Percentiles rank a stretch among this genome's conserved stretches.
Evolutionary conservation across 1,139 yeast species (phyloP).

Genomic region (Candida anutae): DNA sequence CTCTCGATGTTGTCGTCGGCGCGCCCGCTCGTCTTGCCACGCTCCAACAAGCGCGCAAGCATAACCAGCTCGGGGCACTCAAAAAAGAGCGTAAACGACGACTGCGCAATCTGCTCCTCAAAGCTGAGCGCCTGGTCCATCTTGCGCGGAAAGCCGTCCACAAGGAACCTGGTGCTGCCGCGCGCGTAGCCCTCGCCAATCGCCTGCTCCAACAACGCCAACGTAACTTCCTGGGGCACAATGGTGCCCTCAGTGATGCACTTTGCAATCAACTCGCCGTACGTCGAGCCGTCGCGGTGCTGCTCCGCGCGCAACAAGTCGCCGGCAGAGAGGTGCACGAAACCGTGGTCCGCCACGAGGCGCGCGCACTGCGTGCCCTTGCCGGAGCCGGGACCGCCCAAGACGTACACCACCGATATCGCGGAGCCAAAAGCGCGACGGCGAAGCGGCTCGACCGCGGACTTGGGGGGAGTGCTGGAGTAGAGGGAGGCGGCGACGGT

Average conservation of each 20-base stretch:
- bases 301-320: slow-evolving; percentile 92
- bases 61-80: slow-evolving; percentile 90
- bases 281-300: slow-evolving; percentile 69
- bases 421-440: slow-evolving; percentile 49
- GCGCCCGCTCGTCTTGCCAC: slow-evolving; percentile 94
- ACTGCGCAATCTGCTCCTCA: slow-evolving; percentile 70
- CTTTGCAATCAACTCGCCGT: slow-evolving; percentile 76
- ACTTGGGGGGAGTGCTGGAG: slow-evolving; percentile 38
- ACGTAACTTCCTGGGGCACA: slow-evolving; percentile 93
- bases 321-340: slow-evolving; percentile 90
- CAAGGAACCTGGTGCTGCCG: slow-evolving; percentile 58
- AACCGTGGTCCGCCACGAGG: slow-evolving; percentile 71
- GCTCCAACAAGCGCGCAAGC: slow-evolving; percentile 75
- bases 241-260: slow-evolving; percentile 83
- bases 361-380: slow-evolving; percentile 94
- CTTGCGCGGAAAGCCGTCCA: slow-evolving; percentile 96
- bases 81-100: slow-evolving; percentile 78
- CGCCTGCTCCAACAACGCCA: slow-evolving; percentile 75
- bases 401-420: slow-evolving; percentile 76
- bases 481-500: slow-evolving; percentile 37
- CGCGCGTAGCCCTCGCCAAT: slow-evolving; percentile 45
- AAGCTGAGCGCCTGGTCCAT: slow-evolving; percentile 96
- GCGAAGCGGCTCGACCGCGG: slow-evolving; percentile 37
- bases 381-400: slow-evolving; percentile 92
- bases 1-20: slow-evolving; percentile 88